A percentile compares a stretch with the other conserved stretches of the same genome.
phyloP scores from a whole-genome alignment of 2,329 filamentous ascomycete genomes.

The Sporothrix globosa region DNA sequence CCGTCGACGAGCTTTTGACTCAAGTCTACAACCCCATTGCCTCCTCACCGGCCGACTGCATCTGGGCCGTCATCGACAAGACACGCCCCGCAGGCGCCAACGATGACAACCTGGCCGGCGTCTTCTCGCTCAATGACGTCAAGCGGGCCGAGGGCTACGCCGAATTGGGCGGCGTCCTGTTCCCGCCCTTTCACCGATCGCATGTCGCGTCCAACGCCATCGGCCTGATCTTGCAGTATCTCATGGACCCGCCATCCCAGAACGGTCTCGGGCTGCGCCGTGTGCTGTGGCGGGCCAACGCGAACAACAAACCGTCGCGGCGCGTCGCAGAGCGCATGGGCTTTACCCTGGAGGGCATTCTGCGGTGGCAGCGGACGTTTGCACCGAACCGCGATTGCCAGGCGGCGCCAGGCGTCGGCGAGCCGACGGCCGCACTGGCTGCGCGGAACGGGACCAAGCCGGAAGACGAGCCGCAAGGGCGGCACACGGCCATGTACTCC shows the following conservation, averaged over 20 bases:
- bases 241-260: slow-evolving; percentile 23
- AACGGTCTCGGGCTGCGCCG: slow-evolving; percentile 28
- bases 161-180: slow-evolving; percentile 27
- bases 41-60: slow-evolving; percentile 7
- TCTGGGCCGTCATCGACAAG: slow-evolving; percentile 27
- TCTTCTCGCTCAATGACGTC: slow-evolving; percentile 5
- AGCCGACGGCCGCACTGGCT: neutral
- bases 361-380: slow-evolving; percentile 18
- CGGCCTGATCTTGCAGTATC: slow-evolving; percentile 14
- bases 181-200: slow-evolving; percentile 26
- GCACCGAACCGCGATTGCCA: slow-evolving; percentile 20
- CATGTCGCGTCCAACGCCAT: slow-evolving; percentile 30
- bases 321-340: slow-evolving; percentile 19
- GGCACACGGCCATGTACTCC: slow-evolving; percentile 30
- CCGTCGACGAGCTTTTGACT: slow-evolving; percentile 4
- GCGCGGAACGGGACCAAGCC: slow-evolving; percentile 17
- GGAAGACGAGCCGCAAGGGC: slow-evolving; percentile 23
- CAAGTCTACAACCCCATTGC: slow-evolving; percentile 24
- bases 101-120: slow-evolving; percentile 11
- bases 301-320: slow-evolving; percentile 25
- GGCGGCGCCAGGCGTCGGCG: neutral
- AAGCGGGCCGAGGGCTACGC: neutral
- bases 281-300: slow-evolving; percentile 23
- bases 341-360: slow-evolving; percentile 27
- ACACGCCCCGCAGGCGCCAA: neutral